A percentile compares a stretch with the other conserved stretches of the same genome.
Conservation (phyloP, 2,329 filamentous ascomycete species). For the Aschersonia sp. region DNA sequence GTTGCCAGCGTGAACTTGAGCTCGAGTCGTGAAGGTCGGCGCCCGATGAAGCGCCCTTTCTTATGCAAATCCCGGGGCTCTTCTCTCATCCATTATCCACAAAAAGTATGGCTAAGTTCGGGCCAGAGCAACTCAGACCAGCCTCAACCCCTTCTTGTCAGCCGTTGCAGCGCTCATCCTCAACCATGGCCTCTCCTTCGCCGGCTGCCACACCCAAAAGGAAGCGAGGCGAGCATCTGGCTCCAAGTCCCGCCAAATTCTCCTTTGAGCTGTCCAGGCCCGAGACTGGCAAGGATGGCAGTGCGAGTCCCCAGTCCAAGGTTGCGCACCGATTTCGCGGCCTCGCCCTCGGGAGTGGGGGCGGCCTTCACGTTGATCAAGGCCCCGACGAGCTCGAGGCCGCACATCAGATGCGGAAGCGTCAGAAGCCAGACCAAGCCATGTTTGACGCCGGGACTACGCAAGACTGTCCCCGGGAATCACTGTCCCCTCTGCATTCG, state of each 20-base stretch:
- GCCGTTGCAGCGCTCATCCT: neutral
- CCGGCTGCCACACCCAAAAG: slow-evolving; percentile 27
- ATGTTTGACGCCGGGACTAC: slow-evolving; percentile 4
- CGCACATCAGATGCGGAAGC: slow-evolving; percentile 10
- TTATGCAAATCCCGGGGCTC: neutral
- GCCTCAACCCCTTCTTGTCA: neutral
- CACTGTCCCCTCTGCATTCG: neutral
- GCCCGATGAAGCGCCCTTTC: neutral
- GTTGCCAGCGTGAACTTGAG: neutral
- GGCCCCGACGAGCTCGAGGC: slow-evolving; percentile 9
- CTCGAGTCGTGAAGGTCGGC: too few species aligned
- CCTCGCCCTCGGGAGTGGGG: slow-evolving; percentile 31
- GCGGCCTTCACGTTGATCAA: slow-evolving; percentile 22
- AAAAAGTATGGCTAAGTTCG: neutral
- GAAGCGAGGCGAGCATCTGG: slow-evolving; percentile 25
- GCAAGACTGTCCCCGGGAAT: neutral
- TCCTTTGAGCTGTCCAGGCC: slow-evolving; percentile 26
- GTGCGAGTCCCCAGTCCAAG: slow-evolving; percentile 35
- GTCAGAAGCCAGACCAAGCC: slow-evolving; percentile 1
- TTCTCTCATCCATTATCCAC: neutral
- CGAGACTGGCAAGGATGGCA: slow-evolving; percentile 27
- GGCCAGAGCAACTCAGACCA: neutral
- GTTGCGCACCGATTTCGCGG: slow-evolving; percentile 38
- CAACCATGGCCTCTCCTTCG: slow-evolving; percentile 7
- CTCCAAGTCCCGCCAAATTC: slow-evolving; percentile 24